Conservation (phyloP, 306 rosid genomes). For the Coriaria nepalensis region DNA sequence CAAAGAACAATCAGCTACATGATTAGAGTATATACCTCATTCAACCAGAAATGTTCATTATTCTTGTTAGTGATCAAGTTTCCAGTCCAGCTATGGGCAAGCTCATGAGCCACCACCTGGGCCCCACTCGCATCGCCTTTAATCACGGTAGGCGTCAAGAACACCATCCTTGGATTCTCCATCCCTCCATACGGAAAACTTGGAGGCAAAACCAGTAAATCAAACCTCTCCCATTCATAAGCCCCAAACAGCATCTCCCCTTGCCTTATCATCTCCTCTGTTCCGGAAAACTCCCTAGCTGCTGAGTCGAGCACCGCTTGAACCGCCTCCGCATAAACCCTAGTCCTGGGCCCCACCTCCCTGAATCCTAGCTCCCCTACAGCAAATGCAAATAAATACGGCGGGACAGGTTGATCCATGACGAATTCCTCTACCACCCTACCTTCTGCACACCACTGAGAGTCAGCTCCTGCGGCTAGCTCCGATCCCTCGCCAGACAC, state of each 20-base stretch:
- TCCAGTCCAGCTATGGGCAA: conserved; percentile 98
- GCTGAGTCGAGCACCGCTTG: conserved; percentile 44
- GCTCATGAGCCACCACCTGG: conserved; percentile 86
- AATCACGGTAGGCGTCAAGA: conserved; percentile 85
- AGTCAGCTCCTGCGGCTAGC: conserved; percentile 21
- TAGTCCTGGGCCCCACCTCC: conserved; percentile 83
- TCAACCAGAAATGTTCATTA: conserved; percentile 90
- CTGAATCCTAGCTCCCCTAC: conserved; percentile 57
- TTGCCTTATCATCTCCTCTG: conserved; percentile 74
- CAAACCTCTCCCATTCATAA: conserved; percentile 84
- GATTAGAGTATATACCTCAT: conserved; percentile 40
- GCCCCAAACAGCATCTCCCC: conserved; percentile 71
- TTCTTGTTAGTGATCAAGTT: conserved; percentile 84
- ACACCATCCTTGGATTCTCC: conserved; percentile 96
- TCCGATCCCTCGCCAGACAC: conserved; percentile 24
- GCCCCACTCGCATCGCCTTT: conserved; percentile 82
- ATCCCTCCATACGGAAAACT: conserved; percentile 90
- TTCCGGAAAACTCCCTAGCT: conserved; percentile 58
- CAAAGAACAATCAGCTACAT: background rate
- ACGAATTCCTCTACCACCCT: conserved; percentile 78
- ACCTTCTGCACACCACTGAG: conserved; percentile 41
- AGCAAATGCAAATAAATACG: conserved; percentile 83
- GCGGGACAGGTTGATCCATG: conserved; percentile 85
- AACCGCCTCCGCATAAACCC: conserved; percentile 68
- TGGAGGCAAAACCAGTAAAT: conserved; percentile 74